phyloP scores from a whole-genome alignment of 345 rosid genomes.

The Triadica sebifera region DNA sequence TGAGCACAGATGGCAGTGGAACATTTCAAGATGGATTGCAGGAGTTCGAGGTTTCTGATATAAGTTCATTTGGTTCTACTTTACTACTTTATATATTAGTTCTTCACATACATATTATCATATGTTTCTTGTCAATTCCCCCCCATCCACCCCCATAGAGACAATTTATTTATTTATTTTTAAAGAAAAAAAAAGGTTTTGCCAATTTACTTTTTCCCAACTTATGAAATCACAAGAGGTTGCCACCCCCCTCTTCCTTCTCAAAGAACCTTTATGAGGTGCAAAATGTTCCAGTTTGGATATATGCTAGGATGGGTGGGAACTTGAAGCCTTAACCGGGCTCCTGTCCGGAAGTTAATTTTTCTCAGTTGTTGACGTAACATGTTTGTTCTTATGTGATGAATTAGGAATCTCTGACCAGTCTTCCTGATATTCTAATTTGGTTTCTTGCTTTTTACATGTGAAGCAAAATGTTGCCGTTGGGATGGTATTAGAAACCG shows the following conservation, averaged over 20 bases:
- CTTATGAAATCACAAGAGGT: background rate
- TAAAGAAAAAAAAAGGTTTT: background rate
- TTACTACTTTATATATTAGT: background rate
- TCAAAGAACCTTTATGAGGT: background rate
- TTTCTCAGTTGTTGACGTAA: background rate
- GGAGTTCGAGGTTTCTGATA: conserved; percentile 50
- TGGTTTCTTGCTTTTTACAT: conserved; percentile 14
- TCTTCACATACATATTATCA: background rate
- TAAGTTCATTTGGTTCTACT: conserved; percentile 24
- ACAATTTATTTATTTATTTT: too few species aligned
- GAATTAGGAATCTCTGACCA: background rate
- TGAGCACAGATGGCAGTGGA: conserved; percentile 15
- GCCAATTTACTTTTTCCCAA: too few species aligned
- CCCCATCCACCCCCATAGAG: background rate
- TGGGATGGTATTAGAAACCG: conserved; percentile 29
- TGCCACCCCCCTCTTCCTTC: background rate
- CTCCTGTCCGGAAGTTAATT: background rate
- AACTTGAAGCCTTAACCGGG: background rate
- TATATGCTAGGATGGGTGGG: background rate
- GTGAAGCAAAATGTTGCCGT: conserved; percentile 42
- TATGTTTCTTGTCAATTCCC: background rate
- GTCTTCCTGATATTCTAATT: conserved; percentile 13
- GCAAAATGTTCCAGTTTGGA: background rate
- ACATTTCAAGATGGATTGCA: conserved; percentile 26
- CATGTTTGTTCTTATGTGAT: background rate